Conservation (phyloP, 805 yeast genomes). For the Nakazawaea ernobii region DNA sequence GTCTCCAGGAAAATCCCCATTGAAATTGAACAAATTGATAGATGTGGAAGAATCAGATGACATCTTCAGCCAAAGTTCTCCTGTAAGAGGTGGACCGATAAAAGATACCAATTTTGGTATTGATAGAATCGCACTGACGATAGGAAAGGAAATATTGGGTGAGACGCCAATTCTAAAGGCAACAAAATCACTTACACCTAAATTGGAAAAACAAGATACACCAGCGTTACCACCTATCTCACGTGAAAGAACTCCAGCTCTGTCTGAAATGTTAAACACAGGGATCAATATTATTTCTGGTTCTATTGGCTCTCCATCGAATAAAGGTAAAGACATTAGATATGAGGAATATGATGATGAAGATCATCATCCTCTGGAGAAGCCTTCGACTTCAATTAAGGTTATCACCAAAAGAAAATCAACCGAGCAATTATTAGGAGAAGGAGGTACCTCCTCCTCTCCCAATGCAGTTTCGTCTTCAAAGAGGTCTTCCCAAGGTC, state of each 20-base stretch:
- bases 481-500: slow-evolving; percentile 1
- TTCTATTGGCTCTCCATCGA: no score
- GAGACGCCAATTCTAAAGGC: neutral
- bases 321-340: no score
- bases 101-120: neutral
- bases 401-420: neutral
- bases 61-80: slow-evolving; percentile 8
- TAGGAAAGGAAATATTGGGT: neutral
- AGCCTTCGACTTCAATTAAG: neutral
- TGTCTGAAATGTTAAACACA: neutral
- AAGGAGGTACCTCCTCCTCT: neutral
- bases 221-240: neutral
- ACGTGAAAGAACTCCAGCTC: neutral
- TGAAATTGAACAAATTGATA: slow-evolving; percentile 9
- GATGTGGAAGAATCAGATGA: slow-evolving; percentile 2
- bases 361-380: neutral
- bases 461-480: neutral
- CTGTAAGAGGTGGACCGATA: neutral
- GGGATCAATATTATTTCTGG: neutral
- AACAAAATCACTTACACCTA: neutral
- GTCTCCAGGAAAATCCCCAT: slow-evolving; percentile 9
- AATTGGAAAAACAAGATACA: neutral
- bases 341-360: neutral
- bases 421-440: neutral
- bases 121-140: neutral